Evolutionary conservation across 177 flowering plant species (phyloP), one percentile per base, ranked within the genome.

Genomic region (Vitis hybrid): DNA sequence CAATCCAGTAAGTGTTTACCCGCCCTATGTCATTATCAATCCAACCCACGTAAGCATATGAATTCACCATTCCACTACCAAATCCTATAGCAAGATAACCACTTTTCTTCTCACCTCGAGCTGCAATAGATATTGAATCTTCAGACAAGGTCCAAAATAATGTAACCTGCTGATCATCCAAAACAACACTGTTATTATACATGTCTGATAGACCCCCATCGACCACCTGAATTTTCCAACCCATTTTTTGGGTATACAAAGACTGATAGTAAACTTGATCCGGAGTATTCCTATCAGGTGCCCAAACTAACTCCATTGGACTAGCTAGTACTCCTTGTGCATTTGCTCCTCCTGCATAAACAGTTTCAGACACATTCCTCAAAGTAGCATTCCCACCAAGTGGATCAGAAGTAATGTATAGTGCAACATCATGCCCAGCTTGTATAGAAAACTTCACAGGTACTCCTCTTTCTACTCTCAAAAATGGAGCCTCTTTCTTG

Each of bases 381-480:
- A 69, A 56, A 11, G 98, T 91, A 2, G 98, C 95, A 82, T 94
- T 94, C 20, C 99, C 99, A 63, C 99, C 99, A 54, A 94, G 73
- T 9, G 84, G 82, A 73, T 93, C 99, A 21, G 98, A 94, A 17
- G 99, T 93, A 60, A 94, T 75, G 76, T 93, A 94, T 6, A 94
- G 71, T 2, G 97, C 93, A 70, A 94, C 97, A 79, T 91, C 90
- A 82, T 94, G 99, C 14, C 99, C 98, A 11, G 99, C 99, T 75
- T 93, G 97, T 64, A 93, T 81, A 1, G 97, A 93, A 66, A 94
- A 94, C 74, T 77, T 91, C 70, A 94, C 93, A 9, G 89, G 87
- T 54, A 93, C 99, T 27, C 99, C 99, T 80, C 99, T 83, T 77
- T 95, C 99, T n/a, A 95, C 99, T 73, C 90, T 83, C 81, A 95